Evolutionary conservation across 2,329 filamentous ascomycete genomes (phyloP), one percentile per base, ranked within the genome.

Genomic region (Fusarium staphyleae): DNA sequence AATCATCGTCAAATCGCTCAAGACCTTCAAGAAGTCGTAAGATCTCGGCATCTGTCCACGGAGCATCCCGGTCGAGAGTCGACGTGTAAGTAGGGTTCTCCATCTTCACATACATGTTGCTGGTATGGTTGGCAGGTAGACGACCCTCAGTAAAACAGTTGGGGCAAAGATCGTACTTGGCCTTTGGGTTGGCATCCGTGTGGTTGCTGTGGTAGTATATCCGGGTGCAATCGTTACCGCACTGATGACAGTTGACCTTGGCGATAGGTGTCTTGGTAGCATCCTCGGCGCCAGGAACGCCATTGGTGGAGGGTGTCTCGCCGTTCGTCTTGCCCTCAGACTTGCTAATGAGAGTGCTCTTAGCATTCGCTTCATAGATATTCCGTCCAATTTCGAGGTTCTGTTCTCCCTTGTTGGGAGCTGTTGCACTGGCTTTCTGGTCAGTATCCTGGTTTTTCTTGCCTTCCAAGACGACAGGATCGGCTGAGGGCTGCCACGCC

Each of bases 361-460:
- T 93, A 64, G 93, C 89, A 70, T 89, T 92, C 54, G 91, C 86
- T 68, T 99, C 93, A 76, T 97, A 99, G 52, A 98, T 92, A 73
- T 96, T 98, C 59, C 95, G 90, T 59, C 92, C 88, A 55, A 98
- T 87, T 70, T 96, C 90, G n/a, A 96, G 83, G 70, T 96, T 97
- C 55, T 95, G 81, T 65, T 96, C 93, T 26, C 85, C 81, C 77
- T 96, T 96, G 50, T 83, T 78, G 5, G 82, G 81, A 4, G 87
- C 81, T 10, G 84, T 82, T 7, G 88, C 83, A 33, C 80, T 84
- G 2, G 89, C 88, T 69, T 87, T 87, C 52, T 74, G 77, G n/a
- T 96, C 92, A 0, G 93, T 96, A 41, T 88, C 83, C 44, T 74
- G 73, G 58, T 75, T 82, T 63, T 80, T 81, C 70, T 84, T 86